Conservation (phyloP, 225 moss, liverwort and hornwort genomes). For the Pleurozium schreberi region DNA sequence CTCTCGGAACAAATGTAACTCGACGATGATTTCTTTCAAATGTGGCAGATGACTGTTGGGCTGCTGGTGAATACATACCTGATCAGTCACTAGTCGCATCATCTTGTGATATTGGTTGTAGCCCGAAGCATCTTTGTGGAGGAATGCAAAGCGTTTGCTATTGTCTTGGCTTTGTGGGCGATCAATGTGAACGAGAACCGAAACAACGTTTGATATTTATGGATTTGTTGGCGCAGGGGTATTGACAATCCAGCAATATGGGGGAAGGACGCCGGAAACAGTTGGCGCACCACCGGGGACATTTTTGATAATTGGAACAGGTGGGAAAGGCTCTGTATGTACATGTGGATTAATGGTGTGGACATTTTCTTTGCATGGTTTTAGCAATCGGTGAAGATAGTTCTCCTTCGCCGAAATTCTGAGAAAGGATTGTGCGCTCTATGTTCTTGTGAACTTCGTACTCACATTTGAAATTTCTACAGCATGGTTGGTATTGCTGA, state of each 20-base stretch:
- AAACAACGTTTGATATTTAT: background rate
- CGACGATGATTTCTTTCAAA: background rate
- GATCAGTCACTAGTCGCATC: background rate
- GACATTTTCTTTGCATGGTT: background rate
- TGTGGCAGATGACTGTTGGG: slow-evolving; percentile 94
- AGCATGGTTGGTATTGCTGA: slow-evolving; percentile 57
- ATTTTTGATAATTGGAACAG: slow-evolving; percentile 48
- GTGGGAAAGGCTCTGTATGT: background rate
- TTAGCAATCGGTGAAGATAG: background rate
- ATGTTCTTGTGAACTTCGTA: background rate
- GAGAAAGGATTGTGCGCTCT: background rate
- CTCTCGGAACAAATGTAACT: background rate
- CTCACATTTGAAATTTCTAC: slow-evolving; percentile 16
- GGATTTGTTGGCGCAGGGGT: slow-evolving; percentile 25
- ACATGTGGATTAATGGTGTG: background rate
- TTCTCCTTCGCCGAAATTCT: background rate
- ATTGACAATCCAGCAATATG: slow-evolving; percentile 34
- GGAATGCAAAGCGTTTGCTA: background rate
- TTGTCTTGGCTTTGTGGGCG: background rate
- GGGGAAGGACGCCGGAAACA: slow-evolving; percentile 35
- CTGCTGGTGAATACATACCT: slow-evolving; percentile 41
- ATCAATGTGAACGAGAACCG: background rate
- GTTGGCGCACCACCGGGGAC: slow-evolving; percentile 59
- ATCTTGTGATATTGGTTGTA: background rate
- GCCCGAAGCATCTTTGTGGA: background rate